A percentile compares a stretch with the other conserved stretches of the same genome.
phyloP scores from a whole-genome alignment of 208 protist species.

The Leishmania tarentolae region DNA sequence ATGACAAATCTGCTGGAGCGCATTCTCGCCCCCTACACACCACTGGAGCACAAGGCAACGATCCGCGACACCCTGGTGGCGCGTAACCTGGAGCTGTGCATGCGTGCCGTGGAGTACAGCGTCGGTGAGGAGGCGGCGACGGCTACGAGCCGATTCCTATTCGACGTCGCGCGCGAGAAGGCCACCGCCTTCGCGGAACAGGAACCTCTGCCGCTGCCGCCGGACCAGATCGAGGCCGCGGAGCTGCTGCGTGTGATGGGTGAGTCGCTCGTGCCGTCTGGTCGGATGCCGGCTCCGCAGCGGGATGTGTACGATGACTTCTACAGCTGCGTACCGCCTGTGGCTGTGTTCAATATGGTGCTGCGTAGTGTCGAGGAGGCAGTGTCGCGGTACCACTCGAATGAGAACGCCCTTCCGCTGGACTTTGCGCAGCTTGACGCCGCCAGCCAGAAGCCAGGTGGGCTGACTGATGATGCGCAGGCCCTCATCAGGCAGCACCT shows the following conservation, averaged over 20 bases:
- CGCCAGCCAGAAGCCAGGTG: not conserved
- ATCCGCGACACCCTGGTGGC: slow-evolving; percentile 37
- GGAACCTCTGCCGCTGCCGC: slow-evolving; percentile 43
- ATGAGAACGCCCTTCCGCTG: slow-evolving; percentile 38
- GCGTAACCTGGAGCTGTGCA: slow-evolving; percentile 73
- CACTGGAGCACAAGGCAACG: slow-evolving; percentile 20
- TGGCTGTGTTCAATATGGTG: slow-evolving; percentile 64
- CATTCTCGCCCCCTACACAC: slow-evolving; percentile 21
- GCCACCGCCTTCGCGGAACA: slow-evolving; percentile 34
- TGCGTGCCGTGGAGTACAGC: slow-evolving; percentile 80
- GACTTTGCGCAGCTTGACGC: slow-evolving; percentile 68
- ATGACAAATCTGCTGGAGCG: slow-evolving; percentile 28
- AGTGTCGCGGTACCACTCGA: slow-evolving; percentile 56
- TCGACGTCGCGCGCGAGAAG: slow-evolving; percentile 84
- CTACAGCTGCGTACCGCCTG: slow-evolving; percentile 73
- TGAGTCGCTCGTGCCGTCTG: slow-evolving; percentile 88
- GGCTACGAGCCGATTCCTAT: slow-evolving; percentile 49
- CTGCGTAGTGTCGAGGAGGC: slow-evolving; percentile 77
- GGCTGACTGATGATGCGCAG: slow-evolving; percentile 37
- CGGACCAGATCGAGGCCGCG: slow-evolving; percentile 54
- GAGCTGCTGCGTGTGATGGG: slow-evolving; percentile 82
- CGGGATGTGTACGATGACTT: slow-evolving; percentile 95
- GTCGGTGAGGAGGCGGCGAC: slow-evolving; percentile 93
- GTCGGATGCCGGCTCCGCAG: slow-evolving; percentile 86
- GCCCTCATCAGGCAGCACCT: slow-evolving; percentile 59